Conservation (phyloP, 257 asterid genomes). For the Linaria vulgaris region DNA sequence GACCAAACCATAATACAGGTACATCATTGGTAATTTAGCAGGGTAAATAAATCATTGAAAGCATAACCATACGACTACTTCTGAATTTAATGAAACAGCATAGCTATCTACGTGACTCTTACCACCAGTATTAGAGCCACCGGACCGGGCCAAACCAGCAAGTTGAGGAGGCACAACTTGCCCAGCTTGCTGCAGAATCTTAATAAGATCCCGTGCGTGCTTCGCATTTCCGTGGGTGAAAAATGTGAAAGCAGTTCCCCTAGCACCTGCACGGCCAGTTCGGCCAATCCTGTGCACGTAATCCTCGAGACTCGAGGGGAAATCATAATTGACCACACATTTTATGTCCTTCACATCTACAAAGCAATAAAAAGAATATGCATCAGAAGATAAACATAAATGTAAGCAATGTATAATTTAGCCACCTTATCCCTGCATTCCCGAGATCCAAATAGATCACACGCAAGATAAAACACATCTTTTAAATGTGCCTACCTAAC, state of each 20-base stretch:
- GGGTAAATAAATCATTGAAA: background rate
- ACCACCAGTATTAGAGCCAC: conserved; percentile 56
- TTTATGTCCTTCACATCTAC: conserved; percentile 97
- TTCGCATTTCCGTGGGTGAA: conserved; percentile 77
- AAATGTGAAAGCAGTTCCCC: conserved; percentile 75
- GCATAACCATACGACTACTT: background rate
- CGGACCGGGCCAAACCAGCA: conserved; percentile 53
- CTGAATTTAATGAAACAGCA: background rate
- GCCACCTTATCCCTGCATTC: conserved; percentile 98
- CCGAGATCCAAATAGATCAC: conserved; percentile 54
- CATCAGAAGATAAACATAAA: conserved; percentile 24
- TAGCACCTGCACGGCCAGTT: conserved; percentile 97
- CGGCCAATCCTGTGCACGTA: conserved; percentile 94
- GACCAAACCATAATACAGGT: background rate
- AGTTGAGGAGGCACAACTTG: conserved; percentile 82
- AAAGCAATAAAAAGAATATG: conserved; percentile 24
- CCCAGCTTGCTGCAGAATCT: conserved; percentile 80
- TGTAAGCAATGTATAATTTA: conserved; percentile 20
- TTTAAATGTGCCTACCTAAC: conserved; percentile 85
- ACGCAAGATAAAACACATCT: conserved; percentile 65
- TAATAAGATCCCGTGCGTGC: conserved; percentile 61
- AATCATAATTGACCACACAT: conserved; percentile 84
- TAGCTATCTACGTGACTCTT: conserved; percentile 15
- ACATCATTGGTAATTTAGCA: background rate
- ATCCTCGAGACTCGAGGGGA: conserved; percentile 87